Percentiles rank a stretch among this genome's conserved stretches.
These are phyloP conservation scores for Monilinia aucupariae DNA, from an alignment of 2,329 filamentous ascomycete species.

Conservation along the genomic window DNA sequence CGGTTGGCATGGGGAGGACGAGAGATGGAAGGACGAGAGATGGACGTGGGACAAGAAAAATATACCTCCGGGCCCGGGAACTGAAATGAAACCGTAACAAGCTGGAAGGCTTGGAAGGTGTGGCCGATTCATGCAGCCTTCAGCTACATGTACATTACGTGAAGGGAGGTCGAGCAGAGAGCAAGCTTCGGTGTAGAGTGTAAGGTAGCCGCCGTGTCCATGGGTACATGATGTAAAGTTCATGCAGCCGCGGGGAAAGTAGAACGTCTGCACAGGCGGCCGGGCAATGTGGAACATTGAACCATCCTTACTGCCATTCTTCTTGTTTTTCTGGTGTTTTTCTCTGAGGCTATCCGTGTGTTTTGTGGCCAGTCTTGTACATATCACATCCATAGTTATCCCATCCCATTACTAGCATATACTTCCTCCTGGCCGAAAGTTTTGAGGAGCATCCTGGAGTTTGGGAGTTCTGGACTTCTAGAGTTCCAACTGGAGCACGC, in stretches of 20 bases:
- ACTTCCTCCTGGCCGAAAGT: background rate
- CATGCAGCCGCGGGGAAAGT: constrained; percentile 9
- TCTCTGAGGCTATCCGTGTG: background rate
- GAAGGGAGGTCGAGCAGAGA: no score
- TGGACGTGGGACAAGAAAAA: background rate
- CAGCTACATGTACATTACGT: constrained; percentile 4
- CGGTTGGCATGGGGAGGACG: background rate
- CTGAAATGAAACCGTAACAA: background rate
- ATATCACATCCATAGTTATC: background rate
- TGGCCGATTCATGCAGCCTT: constrained; percentile 4
- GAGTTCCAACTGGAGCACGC: background rate
- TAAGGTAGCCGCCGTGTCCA: constrained; percentile 2
- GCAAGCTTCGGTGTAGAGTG: constrained; percentile 10
- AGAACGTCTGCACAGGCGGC: constrained; percentile 12
- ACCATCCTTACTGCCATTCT: background rate
- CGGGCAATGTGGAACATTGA: background rate
- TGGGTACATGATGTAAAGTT: constrained; percentile 12
- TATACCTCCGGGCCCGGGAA: constrained; percentile 3
- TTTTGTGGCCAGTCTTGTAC: background rate
- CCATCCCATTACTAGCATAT: background rate
- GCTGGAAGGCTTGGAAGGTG: background rate
- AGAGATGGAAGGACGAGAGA: background rate
- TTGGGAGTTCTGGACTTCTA: background rate
- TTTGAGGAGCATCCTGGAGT: background rate
- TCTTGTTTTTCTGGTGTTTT: no score